phyloP scores from a whole-genome alignment of 2,329 filamentous ascomycete species.

The Dothideomycetes sp. region DNA sequence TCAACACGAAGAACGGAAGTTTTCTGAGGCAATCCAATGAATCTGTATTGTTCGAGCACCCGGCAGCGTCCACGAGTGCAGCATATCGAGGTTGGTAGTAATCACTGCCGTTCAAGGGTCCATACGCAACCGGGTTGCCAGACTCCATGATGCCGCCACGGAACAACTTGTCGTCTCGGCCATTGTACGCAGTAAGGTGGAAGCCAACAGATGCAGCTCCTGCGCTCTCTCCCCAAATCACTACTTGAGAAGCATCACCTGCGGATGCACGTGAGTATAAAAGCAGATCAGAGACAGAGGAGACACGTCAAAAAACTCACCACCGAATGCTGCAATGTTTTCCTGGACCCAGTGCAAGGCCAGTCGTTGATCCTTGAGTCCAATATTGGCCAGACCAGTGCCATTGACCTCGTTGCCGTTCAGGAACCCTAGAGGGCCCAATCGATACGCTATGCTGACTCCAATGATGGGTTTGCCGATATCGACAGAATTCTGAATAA shows the following conservation, averaged over 20 bases:
- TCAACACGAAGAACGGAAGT: conserved; percentile 19
- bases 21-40: conserved; percentile 56
- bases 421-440: conserved; percentile 60
- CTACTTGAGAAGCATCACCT: conserved; percentile 29
- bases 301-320: no score
- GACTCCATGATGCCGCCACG: conserved; percentile 35
- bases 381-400: conserved; percentile 41
- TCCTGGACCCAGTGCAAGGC: conserved; percentile 34
- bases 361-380: conserved; percentile 32
- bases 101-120: conserved; percentile 22
- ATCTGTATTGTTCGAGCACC: conserved; percentile 46
- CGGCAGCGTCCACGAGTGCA: conserved; percentile 45
- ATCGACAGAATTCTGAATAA: conserved; percentile 37
- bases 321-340: conserved; percentile 30
- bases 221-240: conserved; percentile 34
- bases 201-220: conserved; percentile 34
- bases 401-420: conserved; percentile 42
- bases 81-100: conserved; percentile 50
- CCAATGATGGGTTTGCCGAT: conserved; percentile 42
- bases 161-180: conserved; percentile 37
- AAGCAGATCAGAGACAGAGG: not conserved
- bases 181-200: conserved; percentile 35
- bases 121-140: conserved; percentile 24
- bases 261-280: not conserved
- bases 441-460: conserved; percentile 52